Evolutionary conservation across 2,329 filamentous ascomycete genomes (phyloP).

Genomic region (Elsinoe arachidis): DNA sequence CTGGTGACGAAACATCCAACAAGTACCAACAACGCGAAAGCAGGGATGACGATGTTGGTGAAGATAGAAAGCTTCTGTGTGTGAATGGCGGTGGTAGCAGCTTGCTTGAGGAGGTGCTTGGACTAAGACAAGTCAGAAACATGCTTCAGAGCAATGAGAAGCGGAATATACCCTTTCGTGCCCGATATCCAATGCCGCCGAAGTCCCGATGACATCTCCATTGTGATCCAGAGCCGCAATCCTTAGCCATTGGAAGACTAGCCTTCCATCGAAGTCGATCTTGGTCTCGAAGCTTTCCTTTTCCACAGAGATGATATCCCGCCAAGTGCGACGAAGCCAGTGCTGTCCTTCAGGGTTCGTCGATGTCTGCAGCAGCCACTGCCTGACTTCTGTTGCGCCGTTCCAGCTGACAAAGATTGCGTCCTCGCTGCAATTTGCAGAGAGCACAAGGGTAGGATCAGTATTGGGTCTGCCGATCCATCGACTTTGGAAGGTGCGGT

Average conservation of each 20-base stretch:
- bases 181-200: not conserved
- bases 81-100: not conserved
- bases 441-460: conserved; percentile 15
- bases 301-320: conserved; percentile 14
- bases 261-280: conserved; percentile 12
- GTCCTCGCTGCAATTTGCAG: conserved; percentile 6
- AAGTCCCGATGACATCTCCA: conserved; percentile 9
- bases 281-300: conserved; percentile 21
- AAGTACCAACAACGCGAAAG: not conserved
- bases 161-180: not conserved
- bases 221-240: conserved; percentile 13
- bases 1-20: not conserved
- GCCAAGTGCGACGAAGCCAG: conserved; percentile 16
- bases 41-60: not conserved
- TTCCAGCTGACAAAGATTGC: conserved; percentile 22
- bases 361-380: conserved; percentile 19
- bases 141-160: not conserved
- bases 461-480: conserved; percentile 21
- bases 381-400: conserved; percentile 22
- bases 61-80: not conserved
- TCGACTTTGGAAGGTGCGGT: conserved; percentile 22
- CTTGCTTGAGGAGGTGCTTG: not conserved
- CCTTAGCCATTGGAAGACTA: conserved; percentile 11
- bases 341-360: not conserved
- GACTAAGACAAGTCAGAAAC: not conserved